These are phyloP conservation scores for Mycena albidolilacea DNA, from an alignment of 768 basidiomycete genomes.

Conservation along the genomic window DNA sequence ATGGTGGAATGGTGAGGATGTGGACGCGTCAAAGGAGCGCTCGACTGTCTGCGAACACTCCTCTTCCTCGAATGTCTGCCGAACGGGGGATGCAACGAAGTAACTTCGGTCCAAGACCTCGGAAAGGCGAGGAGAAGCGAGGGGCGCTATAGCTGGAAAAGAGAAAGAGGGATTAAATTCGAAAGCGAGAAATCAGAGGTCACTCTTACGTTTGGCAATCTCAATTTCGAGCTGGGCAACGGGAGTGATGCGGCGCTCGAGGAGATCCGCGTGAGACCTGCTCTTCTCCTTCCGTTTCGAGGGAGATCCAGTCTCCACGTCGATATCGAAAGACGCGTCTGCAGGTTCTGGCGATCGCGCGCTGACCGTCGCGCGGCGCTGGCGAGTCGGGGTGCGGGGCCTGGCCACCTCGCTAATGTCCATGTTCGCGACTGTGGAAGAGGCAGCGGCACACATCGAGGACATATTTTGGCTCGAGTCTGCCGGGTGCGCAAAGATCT, in stretches of 20 bases:
- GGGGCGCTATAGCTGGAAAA: slow-evolving; percentile 53
- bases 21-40: slow-evolving; percentile 67
- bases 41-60: slow-evolving; percentile 48
- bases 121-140: slow-evolving; percentile 71
- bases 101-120: slow-evolving; percentile 77
- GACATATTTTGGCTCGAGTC: slow-evolving; percentile 53
- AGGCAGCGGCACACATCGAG: slow-evolving; percentile 50
- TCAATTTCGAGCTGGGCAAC: slow-evolving; percentile 76
- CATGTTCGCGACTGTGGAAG: slow-evolving; percentile 44
- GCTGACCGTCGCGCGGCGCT: slow-evolving; percentile 77
- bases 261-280: slow-evolving; percentile 75
- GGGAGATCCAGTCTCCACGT: slow-evolving; percentile 64
- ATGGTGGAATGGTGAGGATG: slow-evolving; percentile 67
- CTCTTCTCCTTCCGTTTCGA: slow-evolving; percentile 78
- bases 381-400: slow-evolving; percentile 60
- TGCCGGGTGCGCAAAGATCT: slow-evolving; percentile 71
- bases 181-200: neutral
- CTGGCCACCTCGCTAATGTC: slow-evolving; percentile 48
- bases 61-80: slow-evolving; percentile 56
- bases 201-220: slow-evolving; percentile 69
- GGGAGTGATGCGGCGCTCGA: slow-evolving; percentile 76
- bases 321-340: slow-evolving; percentile 42
- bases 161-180: slow-evolving; percentile 16
- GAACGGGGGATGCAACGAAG: slow-evolving; percentile 72
- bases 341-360: slow-evolving; percentile 69